A percentile compares a stretch with the other conserved stretches of the same genome.
Conservation (phyloP, 176 grass and related monocot genomes). For the Aegilops umbellulata region DNA sequence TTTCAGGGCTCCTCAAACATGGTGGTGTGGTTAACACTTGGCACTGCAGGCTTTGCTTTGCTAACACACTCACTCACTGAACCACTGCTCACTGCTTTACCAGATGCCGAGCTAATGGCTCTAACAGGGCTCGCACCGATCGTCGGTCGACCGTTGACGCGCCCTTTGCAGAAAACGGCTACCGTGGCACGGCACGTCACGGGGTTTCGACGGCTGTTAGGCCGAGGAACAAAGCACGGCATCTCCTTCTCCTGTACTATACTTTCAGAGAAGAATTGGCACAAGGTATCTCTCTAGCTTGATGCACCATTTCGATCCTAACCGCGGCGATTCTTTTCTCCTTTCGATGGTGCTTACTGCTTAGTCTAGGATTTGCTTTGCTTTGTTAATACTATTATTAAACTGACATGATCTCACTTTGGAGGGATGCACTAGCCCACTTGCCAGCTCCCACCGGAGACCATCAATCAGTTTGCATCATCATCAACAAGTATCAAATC, state of each 20-base stretch:
- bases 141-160: not conserved
- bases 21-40: too few species aligned
- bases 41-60: too few species aligned
- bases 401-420: conserved; percentile 34
- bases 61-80: too few species aligned
- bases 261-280: conserved; percentile 28
- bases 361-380: not conserved
- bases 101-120: too few species aligned
- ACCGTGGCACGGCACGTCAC: too few species aligned
- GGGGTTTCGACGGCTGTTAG: not conserved
- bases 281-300: conserved; percentile 21
- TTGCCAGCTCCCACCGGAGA: conserved; percentile 32
- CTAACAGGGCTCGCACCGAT: not conserved
- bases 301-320: not conserved
- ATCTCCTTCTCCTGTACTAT: not conserved
- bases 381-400: conserved; percentile 13
- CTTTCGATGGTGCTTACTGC: not conserved
- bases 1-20: too few species aligned
- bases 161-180: not conserved
- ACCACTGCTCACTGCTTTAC: too few species aligned
- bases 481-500: conserved; percentile 1
- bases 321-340: not conserved
- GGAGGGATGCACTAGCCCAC: conserved; percentile 24
- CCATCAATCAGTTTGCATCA: conserved; percentile 27
- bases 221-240: conserved; percentile 1